phyloP scores from a whole-genome alignment of 257 asterid species.

The Petunia secreta region DNA sequence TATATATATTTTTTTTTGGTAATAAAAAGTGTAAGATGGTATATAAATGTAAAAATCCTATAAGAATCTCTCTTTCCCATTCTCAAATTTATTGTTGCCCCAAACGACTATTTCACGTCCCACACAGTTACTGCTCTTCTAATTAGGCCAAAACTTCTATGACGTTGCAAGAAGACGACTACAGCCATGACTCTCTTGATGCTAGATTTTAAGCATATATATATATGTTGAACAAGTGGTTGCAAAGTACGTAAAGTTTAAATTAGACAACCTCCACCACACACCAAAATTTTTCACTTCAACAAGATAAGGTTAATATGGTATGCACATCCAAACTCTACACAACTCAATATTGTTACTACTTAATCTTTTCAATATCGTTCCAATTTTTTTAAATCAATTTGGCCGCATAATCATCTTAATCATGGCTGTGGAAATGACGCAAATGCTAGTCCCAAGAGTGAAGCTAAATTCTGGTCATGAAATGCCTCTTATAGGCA shows the following conservation, averaged over 20 bases:
- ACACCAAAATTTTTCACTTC: neutral
- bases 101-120: too few relatives aligned
- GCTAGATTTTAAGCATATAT: neutral
- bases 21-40: too few relatives aligned
- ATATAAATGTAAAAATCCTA: too few relatives aligned
- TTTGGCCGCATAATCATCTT: neutral
- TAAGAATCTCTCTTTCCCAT: neutral
- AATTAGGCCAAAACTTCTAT: too few relatives aligned
- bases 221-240: neutral
- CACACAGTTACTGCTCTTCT: too few relatives aligned
- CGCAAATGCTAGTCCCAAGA: slow-evolving; percentile 19
- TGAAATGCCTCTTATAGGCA: slow-evolving; percentile 23
- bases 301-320: neutral
- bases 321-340: neutral
- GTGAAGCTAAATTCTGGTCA: slow-evolving; percentile 4
- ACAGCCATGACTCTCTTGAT: neutral
- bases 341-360: too few relatives aligned
- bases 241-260: neutral
- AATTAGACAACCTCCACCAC: neutral
- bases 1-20: too few relatives aligned
- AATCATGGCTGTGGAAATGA: neutral
- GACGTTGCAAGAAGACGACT: neutral
- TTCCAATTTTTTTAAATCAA: neutral
- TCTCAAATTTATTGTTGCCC: too few relatives aligned
- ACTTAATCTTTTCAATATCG: neutral